phyloP scores from a whole-genome alignment of 2,329 filamentous ascomycete genomes.

The Colletotrichum sp. region DNA sequence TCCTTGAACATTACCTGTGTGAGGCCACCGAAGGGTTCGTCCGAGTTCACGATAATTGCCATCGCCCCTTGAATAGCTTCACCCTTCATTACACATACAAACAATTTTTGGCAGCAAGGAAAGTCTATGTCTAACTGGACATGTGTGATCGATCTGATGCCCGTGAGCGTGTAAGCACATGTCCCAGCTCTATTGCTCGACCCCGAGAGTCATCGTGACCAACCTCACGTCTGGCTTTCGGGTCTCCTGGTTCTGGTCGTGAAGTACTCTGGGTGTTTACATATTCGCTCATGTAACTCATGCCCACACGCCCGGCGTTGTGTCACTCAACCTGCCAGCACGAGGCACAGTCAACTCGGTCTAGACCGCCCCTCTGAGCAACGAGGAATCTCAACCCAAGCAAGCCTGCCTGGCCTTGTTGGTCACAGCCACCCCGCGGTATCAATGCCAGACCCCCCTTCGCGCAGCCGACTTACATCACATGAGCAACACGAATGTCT shows the following conservation, averaged over 20 bases:
- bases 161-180: background rate
- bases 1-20: fast-evolving
- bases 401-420: background rate
- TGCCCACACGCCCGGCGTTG: background rate
- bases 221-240: background rate
- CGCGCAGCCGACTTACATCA: background rate
- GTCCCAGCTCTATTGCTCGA: background rate
- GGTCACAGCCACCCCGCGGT: background rate
- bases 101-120: background rate
- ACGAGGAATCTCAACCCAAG: background rate
- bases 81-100: background rate
- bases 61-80: background rate
- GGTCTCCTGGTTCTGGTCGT: background rate
- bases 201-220: background rate
- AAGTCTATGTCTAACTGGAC: background rate
- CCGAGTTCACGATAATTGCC: background rate
- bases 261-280: background rate
- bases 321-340: background rate
- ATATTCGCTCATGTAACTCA: background rate
- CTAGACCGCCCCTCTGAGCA: background rate
- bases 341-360: background rate
- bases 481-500: background rate
- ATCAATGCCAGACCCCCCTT: background rate
- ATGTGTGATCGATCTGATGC: background rate
- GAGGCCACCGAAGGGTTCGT: background rate